phyloP scores from a whole-genome alignment of 345 rosid species.

The Salix udensis region DNA sequence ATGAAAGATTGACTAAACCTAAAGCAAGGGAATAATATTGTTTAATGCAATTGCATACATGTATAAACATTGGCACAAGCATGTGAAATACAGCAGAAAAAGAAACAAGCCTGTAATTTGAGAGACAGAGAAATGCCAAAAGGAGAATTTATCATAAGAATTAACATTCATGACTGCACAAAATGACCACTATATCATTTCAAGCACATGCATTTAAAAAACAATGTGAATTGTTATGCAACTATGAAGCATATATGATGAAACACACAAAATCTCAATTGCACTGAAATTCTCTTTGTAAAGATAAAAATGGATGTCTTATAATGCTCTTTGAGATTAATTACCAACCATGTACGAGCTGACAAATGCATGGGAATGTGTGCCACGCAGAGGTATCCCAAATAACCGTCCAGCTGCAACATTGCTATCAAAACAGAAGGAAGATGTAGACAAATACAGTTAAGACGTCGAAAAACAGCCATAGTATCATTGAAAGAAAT shows the following conservation, averaged over 20 bases:
- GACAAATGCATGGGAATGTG: slow-evolving; percentile 98
- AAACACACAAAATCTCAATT: not conserved
- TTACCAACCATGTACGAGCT: slow-evolving; percentile 89
- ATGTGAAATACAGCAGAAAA: not conserved
- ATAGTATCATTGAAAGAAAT: not conserved
- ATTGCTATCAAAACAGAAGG: slow-evolving; percentile 49
- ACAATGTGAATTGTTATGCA: not conserved
- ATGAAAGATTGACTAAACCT: slow-evolving; percentile 3
- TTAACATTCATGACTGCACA: not conserved
- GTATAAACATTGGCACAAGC: not conserved
- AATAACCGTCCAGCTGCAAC: slow-evolving; percentile 88
- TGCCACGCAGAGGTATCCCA: slow-evolving; percentile 94
- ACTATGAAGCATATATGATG: not conserved
- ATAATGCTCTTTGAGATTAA: slow-evolving; percentile 2
- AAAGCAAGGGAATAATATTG: slow-evolving; percentile 1
- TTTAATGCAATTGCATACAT: not conserved
- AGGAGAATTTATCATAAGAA: not conserved
- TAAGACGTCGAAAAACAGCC: not conserved
- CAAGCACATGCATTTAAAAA: not conserved
- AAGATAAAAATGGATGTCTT: not conserved
- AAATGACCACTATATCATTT: not conserved
- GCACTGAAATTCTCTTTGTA: not conserved
- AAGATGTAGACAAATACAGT: slow-evolving; percentile 5
- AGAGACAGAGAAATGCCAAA: not conserved
- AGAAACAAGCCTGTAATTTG: not conserved